Percentiles rank a stretch among this genome's conserved stretches.
Conservation (phyloP, 2,329 filamentous ascomycete species). For the Venturia pyrina region DNA sequence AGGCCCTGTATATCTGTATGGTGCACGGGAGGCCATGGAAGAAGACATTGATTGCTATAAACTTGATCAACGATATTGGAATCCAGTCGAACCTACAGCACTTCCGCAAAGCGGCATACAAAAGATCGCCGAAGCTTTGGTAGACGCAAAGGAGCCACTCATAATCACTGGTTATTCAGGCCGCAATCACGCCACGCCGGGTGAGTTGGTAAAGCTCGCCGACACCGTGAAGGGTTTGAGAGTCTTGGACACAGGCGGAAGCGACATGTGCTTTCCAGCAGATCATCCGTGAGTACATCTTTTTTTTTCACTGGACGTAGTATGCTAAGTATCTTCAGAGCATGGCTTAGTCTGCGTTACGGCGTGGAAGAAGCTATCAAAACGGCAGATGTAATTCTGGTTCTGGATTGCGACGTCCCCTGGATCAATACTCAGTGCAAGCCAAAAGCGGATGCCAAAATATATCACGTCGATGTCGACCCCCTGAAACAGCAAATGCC, state of each 20-base stretch:
- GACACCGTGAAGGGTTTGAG: slow-evolving; percentile 57
- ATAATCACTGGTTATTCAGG: slow-evolving; percentile 63
- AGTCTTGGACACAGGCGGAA: slow-evolving; percentile 66
- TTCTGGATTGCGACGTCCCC: slow-evolving; percentile 82
- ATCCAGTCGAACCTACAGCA: slow-evolving; percentile 57
- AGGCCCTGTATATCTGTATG: slow-evolving; percentile 71
- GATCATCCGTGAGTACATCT: slow-evolving; percentile 23
- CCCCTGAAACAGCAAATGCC: slow-evolving; percentile 55
- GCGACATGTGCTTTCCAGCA: slow-evolving; percentile 72
- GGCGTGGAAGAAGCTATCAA: slow-evolving; percentile 64
- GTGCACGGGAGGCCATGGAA: slow-evolving; percentile 71
- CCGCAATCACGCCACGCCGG: slow-evolving; percentile 54
- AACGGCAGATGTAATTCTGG: slow-evolving; percentile 72
- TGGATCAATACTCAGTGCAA: slow-evolving; percentile 77
- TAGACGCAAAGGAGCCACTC: slow-evolving; percentile 54
- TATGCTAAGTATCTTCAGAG: slow-evolving; percentile 15
- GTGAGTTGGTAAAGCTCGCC: slow-evolving; percentile 55
- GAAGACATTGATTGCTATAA: slow-evolving; percentile 54
- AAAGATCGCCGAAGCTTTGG: slow-evolving; percentile 53
- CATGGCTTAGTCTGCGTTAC: slow-evolving; percentile 54
- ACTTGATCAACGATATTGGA: slow-evolving; percentile 61
- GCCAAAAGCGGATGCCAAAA: slow-evolving; percentile 45
- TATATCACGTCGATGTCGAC: slow-evolving; percentile 58
- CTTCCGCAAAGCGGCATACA: slow-evolving; percentile 44
- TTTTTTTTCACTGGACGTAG: neutral